Evolutionary conservation across 768 basidiomycete genomes (phyloP), one percentile per base, ranked within the genome.

Genomic region (Boletus vermiculosoides): DNA sequence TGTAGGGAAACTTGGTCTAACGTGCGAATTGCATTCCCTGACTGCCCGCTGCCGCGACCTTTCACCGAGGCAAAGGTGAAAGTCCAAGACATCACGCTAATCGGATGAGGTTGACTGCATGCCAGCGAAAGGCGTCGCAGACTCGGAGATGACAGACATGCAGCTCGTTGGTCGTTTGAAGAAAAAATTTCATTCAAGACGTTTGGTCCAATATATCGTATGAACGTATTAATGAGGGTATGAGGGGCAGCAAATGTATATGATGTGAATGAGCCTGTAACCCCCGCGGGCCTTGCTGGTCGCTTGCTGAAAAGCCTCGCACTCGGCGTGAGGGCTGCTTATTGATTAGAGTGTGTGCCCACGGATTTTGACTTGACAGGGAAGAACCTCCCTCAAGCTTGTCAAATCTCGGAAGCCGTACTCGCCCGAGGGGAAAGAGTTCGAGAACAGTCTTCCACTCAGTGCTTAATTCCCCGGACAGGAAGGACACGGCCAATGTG

Each of bases 381-480:
- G 44, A 55, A 45, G 40, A 34, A 20, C 22, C 18, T 49, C n/a
- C 23, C 49, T 51, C 45, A 42, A 57, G 58, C 50, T 45, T 52
- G 58, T 51, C 56, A 60, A 33, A 37, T 50, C 61, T 55, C 55
- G 63, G 63, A 58, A 53, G 49, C 57, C 59, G 57, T 44, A 31
- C 50, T 23, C 54, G 22, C 45, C 55, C 58, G 58, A 59, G 22
- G n/a, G 50, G 34, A 22, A 45, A 47, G 18, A 18, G 44, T 20
- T 44, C 40, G 20, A 25, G 28, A 49, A 25, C 9, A 8, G 28
- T 31, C 33, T 44, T 30, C 44, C 45, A 12, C 45, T 49, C 37
- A 45, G 63, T 54, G 60, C 39, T 54, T 62, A 60, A 63, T 57
- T 65, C 60, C 60, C 66, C 52, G 45, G 69, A 69, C 40, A 58